Evolutionary conservation across 208 protist genomes (phyloP).

Genomic region (Trypanosoma caninum): DNA sequence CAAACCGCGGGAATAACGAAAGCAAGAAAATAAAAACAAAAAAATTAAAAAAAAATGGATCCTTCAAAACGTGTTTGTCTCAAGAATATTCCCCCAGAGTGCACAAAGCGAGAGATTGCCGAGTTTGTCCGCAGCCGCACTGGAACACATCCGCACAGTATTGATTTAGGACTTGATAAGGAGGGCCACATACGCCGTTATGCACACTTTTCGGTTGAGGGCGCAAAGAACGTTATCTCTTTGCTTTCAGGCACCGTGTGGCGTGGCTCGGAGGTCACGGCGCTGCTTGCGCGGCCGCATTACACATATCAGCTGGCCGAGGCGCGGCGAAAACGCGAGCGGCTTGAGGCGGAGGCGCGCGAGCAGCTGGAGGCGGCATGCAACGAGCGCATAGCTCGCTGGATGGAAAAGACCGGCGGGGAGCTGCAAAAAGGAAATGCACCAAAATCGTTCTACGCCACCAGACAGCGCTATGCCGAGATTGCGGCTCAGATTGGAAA

Average conservation of each 20-base stretch:
- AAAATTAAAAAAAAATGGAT: constrained; percentile 47
- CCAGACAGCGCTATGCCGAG: constrained; percentile 46
- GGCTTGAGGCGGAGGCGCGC: constrained; percentile 47
- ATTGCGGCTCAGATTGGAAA: constrained; percentile 66
- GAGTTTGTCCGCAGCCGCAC: constrained; percentile 79
- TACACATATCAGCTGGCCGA: constrained; percentile 70
- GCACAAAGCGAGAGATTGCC: constrained; percentile 82
- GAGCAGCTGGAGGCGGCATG: constrained; percentile 33
- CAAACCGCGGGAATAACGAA: too few species aligned
- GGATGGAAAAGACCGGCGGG: constrained; percentile 47
- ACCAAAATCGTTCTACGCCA: constrained; percentile 60
- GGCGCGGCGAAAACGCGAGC: constrained; percentile 66
- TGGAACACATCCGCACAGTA: constrained; percentile 74
- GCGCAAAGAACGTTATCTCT: constrained; percentile 73
- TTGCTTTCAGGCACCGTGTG: constrained; percentile 31
- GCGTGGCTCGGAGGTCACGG: constrained; percentile 40
- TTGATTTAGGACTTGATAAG: constrained; percentile 71
- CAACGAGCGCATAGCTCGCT: constrained; percentile 27
- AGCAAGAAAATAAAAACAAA: not conserved
- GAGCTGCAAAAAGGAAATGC: constrained; percentile 38
- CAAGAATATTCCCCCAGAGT: constrained; percentile 74
- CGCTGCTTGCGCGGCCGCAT: constrained; percentile 55
- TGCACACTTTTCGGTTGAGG: constrained; percentile 84
- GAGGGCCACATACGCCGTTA: constrained; percentile 62
- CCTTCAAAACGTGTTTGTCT: constrained; percentile 84